A percentile compares a stretch with the other conserved stretches of the same genome.
These are phyloP conservation scores for Rugosomyces carneus DNA, from an alignment of 1,284 basidiomycete genomes.

Conservation along the genomic window DNA sequence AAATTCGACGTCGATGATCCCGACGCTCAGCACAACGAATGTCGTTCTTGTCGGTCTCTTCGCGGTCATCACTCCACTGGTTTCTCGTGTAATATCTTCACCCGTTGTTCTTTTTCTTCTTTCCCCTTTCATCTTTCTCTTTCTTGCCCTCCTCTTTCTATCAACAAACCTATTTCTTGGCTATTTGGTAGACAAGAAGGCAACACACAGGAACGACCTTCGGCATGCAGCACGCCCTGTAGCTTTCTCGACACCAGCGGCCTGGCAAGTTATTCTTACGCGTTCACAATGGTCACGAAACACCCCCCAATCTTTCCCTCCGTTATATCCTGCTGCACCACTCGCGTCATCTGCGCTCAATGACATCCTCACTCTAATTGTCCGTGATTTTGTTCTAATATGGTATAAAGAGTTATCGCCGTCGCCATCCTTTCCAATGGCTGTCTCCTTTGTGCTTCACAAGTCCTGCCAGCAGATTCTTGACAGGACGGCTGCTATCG, in stretches of 20 bases:
- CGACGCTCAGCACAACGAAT: conserved; percentile 36
- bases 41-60: conserved; percentile 49
- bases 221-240: conserved; percentile 59
- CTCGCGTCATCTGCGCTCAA: conserved; percentile 65
- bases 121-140: conserved; percentile 49
- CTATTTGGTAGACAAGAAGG: conserved; percentile 47
- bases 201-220: conserved; percentile 30
- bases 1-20: conserved; percentile 22
- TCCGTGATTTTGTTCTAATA: conserved; percentile 76
- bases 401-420: conserved; percentile 86
- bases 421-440: conserved; percentile 82
- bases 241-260: conserved; percentile 82
- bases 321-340: conserved; percentile 55
- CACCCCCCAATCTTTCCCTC: conserved; percentile 54
- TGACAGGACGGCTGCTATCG: conserved; percentile 52
- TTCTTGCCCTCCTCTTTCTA: conserved; percentile 45
- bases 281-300: conserved; percentile 80
- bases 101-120: conserved; percentile 60
- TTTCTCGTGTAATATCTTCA: conserved; percentile 52
- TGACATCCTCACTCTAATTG: conserved; percentile 72
- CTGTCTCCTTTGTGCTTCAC: conserved; percentile 75
- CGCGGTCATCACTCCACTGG: conserved; percentile 46
- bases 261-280: conserved; percentile 83
- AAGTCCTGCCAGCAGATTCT: conserved; percentile 56
- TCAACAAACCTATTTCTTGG: conserved; percentile 49